Conservation (phyloP, 2,329 filamentous ascomycete species). For the Septoria linicola region DNA sequence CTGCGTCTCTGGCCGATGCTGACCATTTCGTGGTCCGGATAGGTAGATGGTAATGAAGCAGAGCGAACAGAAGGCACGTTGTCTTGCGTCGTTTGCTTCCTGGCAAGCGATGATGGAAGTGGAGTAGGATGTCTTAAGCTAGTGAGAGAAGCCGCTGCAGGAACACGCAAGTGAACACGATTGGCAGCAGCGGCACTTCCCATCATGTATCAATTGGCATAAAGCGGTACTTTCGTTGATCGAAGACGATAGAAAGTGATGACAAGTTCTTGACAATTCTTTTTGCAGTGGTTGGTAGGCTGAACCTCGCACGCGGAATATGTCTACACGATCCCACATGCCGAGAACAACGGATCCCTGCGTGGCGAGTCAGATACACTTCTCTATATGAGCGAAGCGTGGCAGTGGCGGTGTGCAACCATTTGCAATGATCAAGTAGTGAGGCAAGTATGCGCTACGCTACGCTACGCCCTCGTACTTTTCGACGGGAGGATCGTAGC, state of each 20-base stretch:
- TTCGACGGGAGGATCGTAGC: constrained; percentile 10
- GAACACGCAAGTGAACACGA: constrained; percentile 9
- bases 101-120: constrained; percentile 11
- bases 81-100: background rate
- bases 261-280: constrained; percentile 1
- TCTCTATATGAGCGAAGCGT: background rate
- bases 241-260: background rate
- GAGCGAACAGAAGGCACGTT: background rate
- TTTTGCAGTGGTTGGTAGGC: constrained; percentile 8
- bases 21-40: background rate
- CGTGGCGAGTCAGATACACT: constrained; percentile 6
- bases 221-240: background rate
- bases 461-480: constrained; percentile 11
- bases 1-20: background rate
- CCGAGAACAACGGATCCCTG: constrained; percentile 15
- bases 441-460: constrained; percentile 8
- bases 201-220: too few species aligned
- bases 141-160: constrained; percentile 12
- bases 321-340: background rate
- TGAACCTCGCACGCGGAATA: constrained; percentile 5
- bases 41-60: background rate
- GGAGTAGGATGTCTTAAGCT: constrained; percentile 10
- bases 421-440: constrained; percentile 14
- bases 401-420: constrained; percentile 20
- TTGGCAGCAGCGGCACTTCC: constrained; percentile 10